Percentiles rank a stretch among this genome's conserved stretches.
These are phyloP conservation scores for Martiniozyma abietophila DNA, from an alignment of 805 yeast genomes.

Conservation along the genomic window DNA sequence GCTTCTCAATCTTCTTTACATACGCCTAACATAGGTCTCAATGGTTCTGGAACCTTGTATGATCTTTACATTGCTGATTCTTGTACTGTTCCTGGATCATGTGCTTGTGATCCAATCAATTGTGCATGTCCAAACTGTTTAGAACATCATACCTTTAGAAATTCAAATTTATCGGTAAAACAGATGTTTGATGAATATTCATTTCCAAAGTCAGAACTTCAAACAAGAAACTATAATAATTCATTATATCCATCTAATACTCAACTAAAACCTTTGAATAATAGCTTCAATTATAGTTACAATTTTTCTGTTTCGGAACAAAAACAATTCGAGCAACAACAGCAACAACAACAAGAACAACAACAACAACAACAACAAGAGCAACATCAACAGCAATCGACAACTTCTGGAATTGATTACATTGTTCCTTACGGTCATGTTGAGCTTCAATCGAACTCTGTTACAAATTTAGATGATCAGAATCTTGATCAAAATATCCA, in stretches of 20 bases:
- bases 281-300: too few species aligned
- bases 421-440: slow-evolving; percentile 23
- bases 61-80: slow-evolving; percentile 26
- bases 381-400: too few species aligned
- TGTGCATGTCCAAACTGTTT: slow-evolving; percentile 26
- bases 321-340: too few species aligned
- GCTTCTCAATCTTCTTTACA: not conserved
- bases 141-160: slow-evolving; percentile 18
- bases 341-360: too few species aligned
- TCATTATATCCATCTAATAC: too few species aligned
- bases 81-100: slow-evolving; percentile 28
- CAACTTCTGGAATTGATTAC: too few species aligned
- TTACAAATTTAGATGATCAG: too few species aligned
- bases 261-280: too few species aligned
- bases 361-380: too few species aligned
- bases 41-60: slow-evolving; percentile 12
- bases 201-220: too few species aligned
- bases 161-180: slow-evolving; percentile 9
- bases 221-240: too few species aligned
- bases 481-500: slow-evolving; percentile 10
- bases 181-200: not conserved
- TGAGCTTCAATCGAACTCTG: slow-evolving; percentile 18
- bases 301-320: too few species aligned
- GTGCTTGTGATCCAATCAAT: slow-evolving; percentile 24
- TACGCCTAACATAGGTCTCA: not conserved